phyloP scores from a whole-genome alignment of 2,329 filamentous ascomycete genomes.

The Pseudomassariella vexata region DNA sequence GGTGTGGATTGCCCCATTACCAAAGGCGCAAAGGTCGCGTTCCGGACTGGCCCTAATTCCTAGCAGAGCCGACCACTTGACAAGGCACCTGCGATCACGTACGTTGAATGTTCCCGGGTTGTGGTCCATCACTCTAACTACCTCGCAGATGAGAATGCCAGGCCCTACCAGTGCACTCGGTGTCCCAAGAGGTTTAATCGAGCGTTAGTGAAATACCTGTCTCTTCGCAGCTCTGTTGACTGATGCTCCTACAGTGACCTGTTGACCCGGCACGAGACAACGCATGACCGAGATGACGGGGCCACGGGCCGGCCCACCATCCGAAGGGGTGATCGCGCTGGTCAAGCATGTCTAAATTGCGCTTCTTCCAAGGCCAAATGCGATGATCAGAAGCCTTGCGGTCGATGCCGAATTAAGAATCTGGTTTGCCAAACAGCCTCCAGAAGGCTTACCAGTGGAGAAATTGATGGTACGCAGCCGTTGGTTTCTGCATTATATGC shows the following conservation, averaged over 20 bases:
- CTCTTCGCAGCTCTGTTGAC: neutral
- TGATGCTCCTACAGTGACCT: conserved; percentile 13
- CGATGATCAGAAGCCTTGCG: conserved; percentile 22
- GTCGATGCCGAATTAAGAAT: conserved; percentile 18
- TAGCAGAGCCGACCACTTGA: conserved; percentile 19
- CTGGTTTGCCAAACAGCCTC: conserved; percentile 16
- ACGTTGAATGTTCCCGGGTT: conserved; percentile 7
- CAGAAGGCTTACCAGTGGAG: conserved; percentile 10
- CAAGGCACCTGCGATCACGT: conserved; percentile 21
- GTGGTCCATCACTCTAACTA: conserved; percentile 3
- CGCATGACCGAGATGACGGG: conserved; percentile 20
- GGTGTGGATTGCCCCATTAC: conserved; percentile 5
- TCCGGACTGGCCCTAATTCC: neutral
- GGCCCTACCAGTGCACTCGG: conserved; percentile 21
- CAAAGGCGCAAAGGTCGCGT: neutral
- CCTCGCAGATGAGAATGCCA: conserved; percentile 18
- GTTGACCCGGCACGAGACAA: conserved; percentile 22
- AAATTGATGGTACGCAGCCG: too few relatives aligned
- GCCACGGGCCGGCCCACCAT: conserved; percentile 17
- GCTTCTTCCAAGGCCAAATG: conserved; percentile 23
- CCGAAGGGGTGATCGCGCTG: conserved; percentile 20
- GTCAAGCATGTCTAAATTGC: conserved; percentile 20
- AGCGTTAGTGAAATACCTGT: conserved; percentile 14
- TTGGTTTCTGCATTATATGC: too few relatives aligned
- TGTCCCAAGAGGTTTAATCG: conserved; percentile 23